Evolutionary conservation across 2,329 filamentous ascomycete genomes (phyloP).

Genomic region (Lasiodiplodia citricola): DNA sequence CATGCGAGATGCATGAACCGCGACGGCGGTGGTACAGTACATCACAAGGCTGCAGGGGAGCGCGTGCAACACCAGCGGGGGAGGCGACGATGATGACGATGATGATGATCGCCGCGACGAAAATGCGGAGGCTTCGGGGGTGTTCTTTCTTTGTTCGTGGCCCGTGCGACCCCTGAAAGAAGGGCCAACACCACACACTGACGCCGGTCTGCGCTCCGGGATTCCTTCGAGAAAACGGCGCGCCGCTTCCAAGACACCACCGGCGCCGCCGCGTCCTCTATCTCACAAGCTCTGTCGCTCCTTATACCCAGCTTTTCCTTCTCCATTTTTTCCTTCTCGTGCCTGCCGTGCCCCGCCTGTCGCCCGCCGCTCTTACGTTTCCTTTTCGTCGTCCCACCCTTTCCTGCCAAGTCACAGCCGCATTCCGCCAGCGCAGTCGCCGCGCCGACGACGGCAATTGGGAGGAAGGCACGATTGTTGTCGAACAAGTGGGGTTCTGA

Average conservation of each 20-base stretch:
- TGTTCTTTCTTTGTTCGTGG: background rate
- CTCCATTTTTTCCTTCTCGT: background rate
- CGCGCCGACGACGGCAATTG: constrained; percentile 1
- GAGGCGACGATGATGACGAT: background rate
- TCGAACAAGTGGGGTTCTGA: constrained; percentile 19
- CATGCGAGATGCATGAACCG: background rate
- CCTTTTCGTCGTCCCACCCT: background rate
- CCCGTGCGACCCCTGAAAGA: constrained; percentile 17
- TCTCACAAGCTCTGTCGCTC: constrained; percentile 3
- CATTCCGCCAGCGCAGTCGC: constrained; percentile 22
- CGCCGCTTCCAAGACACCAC: background rate
- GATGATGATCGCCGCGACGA: constrained; percentile 12
- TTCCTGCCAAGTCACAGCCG: constrained; percentile 8
- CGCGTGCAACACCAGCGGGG: constrained; percentile 2
- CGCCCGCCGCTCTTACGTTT: constrained; percentile 13
- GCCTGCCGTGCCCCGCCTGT: background rate
- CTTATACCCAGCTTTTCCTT: background rate
- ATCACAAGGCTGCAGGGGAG: background rate
- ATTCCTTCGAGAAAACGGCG: constrained; percentile 12
- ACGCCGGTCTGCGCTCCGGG: constrained; percentile 10
- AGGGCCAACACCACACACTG: constrained; percentile 19
- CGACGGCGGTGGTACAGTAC: background rate
- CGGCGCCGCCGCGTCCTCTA: background rate
- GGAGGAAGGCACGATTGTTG: constrained; percentile 14
- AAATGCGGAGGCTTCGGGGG: constrained; percentile 15